Conservation (phyloP, 179 eudicot species). For the Gypsophila paniculata region DNA sequence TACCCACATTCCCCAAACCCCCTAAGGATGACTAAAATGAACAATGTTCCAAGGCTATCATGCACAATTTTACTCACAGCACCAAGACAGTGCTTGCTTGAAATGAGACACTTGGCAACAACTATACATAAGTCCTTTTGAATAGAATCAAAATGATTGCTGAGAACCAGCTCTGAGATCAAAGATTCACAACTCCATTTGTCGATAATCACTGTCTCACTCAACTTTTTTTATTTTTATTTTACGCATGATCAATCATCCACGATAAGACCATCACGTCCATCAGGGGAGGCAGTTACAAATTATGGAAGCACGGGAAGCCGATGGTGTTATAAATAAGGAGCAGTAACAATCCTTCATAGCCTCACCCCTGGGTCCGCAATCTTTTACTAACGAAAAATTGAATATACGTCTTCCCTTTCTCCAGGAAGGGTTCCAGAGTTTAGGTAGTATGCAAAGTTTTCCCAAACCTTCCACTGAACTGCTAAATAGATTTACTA, state of each 20-base stretch:
- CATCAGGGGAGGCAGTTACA: neutral
- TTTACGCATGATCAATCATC: neutral
- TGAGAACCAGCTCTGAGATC: neutral
- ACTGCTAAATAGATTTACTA: neutral
- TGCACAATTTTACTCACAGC: neutral
- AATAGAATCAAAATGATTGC: neutral
- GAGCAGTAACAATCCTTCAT: neutral
- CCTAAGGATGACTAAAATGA: neutral
- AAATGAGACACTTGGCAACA: neutral
- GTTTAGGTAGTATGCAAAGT: neutral
- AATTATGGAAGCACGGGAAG: neutral
- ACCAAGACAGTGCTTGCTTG: neutral
- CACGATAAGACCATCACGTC: neutral
- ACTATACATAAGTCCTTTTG: neutral
- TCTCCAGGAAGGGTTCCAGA: neutral
- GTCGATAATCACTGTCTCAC: neutral
- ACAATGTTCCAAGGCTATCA: neutral
- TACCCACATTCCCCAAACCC: neutral
- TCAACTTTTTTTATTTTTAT: neutral
- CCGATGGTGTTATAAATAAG: neutral
- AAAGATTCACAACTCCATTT: neutral
- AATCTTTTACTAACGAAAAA: neutral
- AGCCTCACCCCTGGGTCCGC: neutral
- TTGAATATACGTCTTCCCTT: neutral
- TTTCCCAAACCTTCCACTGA: neutral